Evolutionary conservation across 2,329 filamentous ascomycete species (phyloP).

Genomic region (Zalaria sp.): DNA sequence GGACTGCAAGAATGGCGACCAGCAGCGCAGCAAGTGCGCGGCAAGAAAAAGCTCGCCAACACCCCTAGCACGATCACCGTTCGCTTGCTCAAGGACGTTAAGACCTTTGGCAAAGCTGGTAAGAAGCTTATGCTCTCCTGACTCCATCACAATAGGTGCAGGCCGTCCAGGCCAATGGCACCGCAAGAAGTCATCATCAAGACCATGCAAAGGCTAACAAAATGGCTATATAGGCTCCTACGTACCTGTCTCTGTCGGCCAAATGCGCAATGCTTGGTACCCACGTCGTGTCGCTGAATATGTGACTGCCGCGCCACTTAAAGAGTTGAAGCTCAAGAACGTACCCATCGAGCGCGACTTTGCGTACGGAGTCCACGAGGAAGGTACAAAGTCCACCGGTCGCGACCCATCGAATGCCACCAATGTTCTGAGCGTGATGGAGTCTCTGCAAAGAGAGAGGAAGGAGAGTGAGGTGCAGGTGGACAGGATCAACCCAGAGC

Average conservation of each 20-base stretch:
- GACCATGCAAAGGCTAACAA: not conserved
- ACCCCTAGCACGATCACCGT: conserved; percentile 28
- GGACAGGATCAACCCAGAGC: conserved; percentile 13
- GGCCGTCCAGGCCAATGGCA: too few species aligned
- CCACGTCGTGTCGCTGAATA: conserved; percentile 38
- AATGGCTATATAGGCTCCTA: conserved; percentile 30
- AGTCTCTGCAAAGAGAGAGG: too few species aligned
- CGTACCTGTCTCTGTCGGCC: conserved; percentile 35
- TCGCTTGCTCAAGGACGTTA: conserved; percentile 36
- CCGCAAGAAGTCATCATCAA: not conserved
- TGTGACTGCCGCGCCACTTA: conserved; percentile 29
- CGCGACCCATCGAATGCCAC: not conserved
- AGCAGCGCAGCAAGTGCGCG: conserved; percentile 16
- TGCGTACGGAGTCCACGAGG: conserved; percentile 20
- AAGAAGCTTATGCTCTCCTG: conserved; percentile 2
- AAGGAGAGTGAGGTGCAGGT: too few species aligned
- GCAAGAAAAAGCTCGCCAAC: conserved; percentile 20
- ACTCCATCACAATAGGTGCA: not conserved
- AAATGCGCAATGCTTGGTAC: conserved; percentile 43
- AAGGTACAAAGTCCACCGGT: not conserved
- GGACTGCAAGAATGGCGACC: conserved; percentile 4
- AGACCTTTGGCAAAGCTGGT: conserved; percentile 37
- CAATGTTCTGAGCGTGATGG: not conserved
- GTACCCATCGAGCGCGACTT: conserved; percentile 32
- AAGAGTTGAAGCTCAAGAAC: conserved; percentile 30